Percentiles rank a stretch among this genome's conserved stretches.
Evolutionary conservation across 1,139 yeast genomes (phyloP).

Genomic region (Maudiozyma humilis): DNA sequence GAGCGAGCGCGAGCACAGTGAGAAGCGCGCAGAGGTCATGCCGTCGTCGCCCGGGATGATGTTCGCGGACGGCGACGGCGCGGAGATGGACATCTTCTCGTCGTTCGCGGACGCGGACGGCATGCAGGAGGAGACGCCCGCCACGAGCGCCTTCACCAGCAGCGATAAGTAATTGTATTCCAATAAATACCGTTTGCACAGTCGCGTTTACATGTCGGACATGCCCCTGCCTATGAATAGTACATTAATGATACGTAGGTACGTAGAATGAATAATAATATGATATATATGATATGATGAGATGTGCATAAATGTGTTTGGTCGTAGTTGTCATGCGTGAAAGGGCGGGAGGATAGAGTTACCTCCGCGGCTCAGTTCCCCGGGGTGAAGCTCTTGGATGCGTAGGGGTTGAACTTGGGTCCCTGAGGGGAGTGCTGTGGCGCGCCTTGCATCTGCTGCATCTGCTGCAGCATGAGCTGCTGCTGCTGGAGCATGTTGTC

Average conservation of each 20-base stretch:
- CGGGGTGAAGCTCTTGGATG: constrained; percentile 33
- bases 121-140: constrained; percentile 8
- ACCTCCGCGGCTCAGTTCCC: constrained; percentile 5
- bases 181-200: not conserved
- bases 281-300: not conserved
- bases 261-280: no score
- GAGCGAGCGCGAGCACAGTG: constrained; percentile 10
- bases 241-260: no score
- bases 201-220: not conserved
- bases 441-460: constrained; percentile 5
- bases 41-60: constrained; percentile 31
- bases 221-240: no score
- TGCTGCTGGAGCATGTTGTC: not conserved
- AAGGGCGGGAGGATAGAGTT: no score
- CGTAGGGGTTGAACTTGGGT: constrained; percentile 23
- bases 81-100: constrained; percentile 12
- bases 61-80: constrained; percentile 21
- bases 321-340: no score
- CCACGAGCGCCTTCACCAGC: constrained; percentile 6
- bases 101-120: constrained; percentile 12
- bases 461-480: not conserved
- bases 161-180: not conserved
- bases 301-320: not conserved
- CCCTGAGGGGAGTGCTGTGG: not conserved
- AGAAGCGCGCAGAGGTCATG: constrained; percentile 21